Base-by-base conservation (phyloP, 768 basidiomycete species). In the Lactifluus subvellereus region DNA sequence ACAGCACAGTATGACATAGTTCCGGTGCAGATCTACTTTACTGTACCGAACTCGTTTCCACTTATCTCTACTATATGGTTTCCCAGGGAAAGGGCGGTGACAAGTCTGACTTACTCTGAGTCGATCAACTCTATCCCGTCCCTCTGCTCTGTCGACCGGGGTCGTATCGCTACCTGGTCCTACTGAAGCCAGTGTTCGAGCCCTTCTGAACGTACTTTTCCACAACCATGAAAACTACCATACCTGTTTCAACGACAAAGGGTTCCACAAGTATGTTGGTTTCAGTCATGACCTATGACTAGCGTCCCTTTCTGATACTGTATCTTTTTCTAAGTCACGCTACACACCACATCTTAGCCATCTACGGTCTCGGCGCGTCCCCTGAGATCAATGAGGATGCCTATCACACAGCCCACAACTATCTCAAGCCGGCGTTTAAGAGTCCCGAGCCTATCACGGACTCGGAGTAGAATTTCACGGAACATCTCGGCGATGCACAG, bases 321-420 rank as follows among this genome's bases (percentile, higher is more conserved):
- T 27, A 27, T 27, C 27, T 27, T 13, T 43, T 8, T 63, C 4
- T 56, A 52, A 83, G 82, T 59, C 87, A 89, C 72, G 73, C 80
- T 38, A 74, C 81, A 4, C 86, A 88, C 66, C 83, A 81, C 30
- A 66, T 81, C 20, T 71, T 86, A 30, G 84, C 85, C 6, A 77
- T 84, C 2, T 89, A 83, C 76, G 76, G 78, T 0, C 71, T 90
- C 11, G 88, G 88, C 2, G 87, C 80, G 0, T 73, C 77, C 13
- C 72, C 71, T 0, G 65, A 70, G 11, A 68, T 81, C 45, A 71
- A 82, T 2, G 70, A 76, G 45, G 78, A 75, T 4, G 80, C 78
- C 3, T 82, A 45, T 20, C 16, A 80, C 66, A 65, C 72, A 6
- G 73, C 69, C 0, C 77, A 82, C 59, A 75, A 74, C 45, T 77